A percentile compares a stretch with the other conserved stretches of the same genome.
These are phyloP conservation scores for Cornus suecica DNA, from an alignment of 148 eudicot species.

Conservation along the genomic window DNA sequence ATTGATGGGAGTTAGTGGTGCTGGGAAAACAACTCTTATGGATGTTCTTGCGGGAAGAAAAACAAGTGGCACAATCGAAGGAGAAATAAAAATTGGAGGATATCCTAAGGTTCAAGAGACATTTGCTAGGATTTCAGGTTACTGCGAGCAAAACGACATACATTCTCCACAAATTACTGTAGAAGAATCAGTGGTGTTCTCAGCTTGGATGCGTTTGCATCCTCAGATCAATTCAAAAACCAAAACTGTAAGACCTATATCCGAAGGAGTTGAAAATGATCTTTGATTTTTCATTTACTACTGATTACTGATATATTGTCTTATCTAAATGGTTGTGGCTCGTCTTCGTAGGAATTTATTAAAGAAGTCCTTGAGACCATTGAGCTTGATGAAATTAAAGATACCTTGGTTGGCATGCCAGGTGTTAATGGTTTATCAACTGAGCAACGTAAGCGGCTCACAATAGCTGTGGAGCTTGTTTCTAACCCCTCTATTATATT, in stretches of 20 bases:
- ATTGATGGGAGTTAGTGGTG: constrained; percentile 88
- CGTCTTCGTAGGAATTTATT: constrained; percentile 54
- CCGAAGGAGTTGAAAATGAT: background rate
- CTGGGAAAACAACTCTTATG: constrained; percentile 89
- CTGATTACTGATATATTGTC: no score
- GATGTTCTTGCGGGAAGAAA: constrained; percentile 88
- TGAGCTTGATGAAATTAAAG: constrained; percentile 66
- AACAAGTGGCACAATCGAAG: constrained; percentile 69
- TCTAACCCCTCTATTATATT: constrained; percentile 83
- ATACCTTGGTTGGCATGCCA: constrained; percentile 62
- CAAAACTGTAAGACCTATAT: constrained; percentile 43
- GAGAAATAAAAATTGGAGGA: constrained; percentile 70
- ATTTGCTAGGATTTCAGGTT: constrained; percentile 74
- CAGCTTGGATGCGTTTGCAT: constrained; percentile 85
- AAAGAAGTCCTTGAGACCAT: constrained; percentile 66
- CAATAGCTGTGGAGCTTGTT: constrained; percentile 85
- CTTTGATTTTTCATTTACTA: background rate
- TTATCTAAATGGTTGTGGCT: background rate
- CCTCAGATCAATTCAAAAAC: constrained; percentile 53
- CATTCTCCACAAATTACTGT: constrained; percentile 82
- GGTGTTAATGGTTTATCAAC: constrained; percentile 70
- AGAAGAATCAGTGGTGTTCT: constrained; percentile 69
- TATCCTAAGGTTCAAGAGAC: constrained; percentile 70
- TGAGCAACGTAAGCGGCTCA: constrained; percentile 79
- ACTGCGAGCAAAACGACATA: constrained; percentile 83